Evolutionary conservation across 2,329 filamentous ascomycete genomes (phyloP), one percentile per base, ranked within the genome.

Genomic region (Neopestalotiopsis sp.): DNA sequence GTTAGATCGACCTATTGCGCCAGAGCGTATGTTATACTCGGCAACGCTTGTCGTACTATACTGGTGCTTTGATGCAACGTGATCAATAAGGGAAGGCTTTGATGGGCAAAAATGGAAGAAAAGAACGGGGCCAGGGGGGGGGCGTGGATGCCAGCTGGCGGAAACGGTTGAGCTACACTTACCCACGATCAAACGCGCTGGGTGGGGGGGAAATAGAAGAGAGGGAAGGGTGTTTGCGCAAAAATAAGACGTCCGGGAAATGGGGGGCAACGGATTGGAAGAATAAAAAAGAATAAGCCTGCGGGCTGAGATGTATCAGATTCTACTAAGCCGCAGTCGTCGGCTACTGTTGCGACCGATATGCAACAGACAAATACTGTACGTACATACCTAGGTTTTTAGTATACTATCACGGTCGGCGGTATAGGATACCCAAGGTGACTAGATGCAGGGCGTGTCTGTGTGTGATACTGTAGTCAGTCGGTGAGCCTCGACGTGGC

Each of bases 21-120:
- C 45, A 20, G 45, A 53, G 14, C 45, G 45, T 24, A 28, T 28
- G 45, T 20, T 53, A 53, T 53, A 53, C 45, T 53, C 45, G 45
- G 20, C 17, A 53, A 53, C 17, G 45, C 45, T 53, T 53, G 45
- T 20, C 20, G 45, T 53, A 53, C 17, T 53, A 53, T 53, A 53
- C 45, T 53, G 45, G 45, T 20, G 45, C 45, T 53, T 53, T 53
- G 45, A 53, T 53, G 45, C 45, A 53, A 53, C 45, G 45, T 53
- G 45, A 53, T 53, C 45, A 53, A 53, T n/a, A 17, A 53, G 45
- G 45, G 45, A 53, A 53, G 20, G 45, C n/a, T 53, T 20, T 9
- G 6, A 53, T 53, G 45, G 34, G 34, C 34, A 38, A 38, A 38
- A 38, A 38, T 38, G 34, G 34, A 38, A 38, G 10, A 38, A 38